Percentiles rank a stretch among this genome's conserved stretches.
These are phyloP conservation scores for Paecilomyces fulvus DNA, from an alignment of 2,329 filamentous ascomycete species.

Conservation along the genomic window DNA sequence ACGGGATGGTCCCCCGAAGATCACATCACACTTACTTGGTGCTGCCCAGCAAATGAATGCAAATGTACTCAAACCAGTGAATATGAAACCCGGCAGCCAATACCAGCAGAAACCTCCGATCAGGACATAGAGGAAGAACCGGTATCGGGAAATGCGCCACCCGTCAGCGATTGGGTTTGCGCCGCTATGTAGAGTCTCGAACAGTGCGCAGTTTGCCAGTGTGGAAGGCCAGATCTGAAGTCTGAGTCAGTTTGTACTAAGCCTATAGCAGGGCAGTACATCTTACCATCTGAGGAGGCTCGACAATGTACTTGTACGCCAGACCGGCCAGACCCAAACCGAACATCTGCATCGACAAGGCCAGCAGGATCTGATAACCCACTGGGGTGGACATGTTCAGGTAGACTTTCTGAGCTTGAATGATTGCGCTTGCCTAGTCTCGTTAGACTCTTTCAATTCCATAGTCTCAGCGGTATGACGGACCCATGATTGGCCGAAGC, in stretches of 20 bases:
- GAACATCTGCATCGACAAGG: conserved; percentile 29
- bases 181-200: conserved; percentile 26
- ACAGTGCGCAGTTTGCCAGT: conserved; percentile 25
- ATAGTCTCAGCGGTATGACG: neutral
- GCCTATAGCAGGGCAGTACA: neutral
- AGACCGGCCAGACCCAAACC: conserved; percentile 33
- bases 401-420: conserved; percentile 31
- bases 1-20: conserved; percentile 13
- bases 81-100: conserved; percentile 23
- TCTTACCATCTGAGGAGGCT: conserved; percentile 24
- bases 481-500: conserved; percentile 30
- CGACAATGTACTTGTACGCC: conserved; percentile 25
- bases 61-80: conserved; percentile 21
- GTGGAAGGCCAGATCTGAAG: conserved; percentile 26
- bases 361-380: conserved; percentile 29
- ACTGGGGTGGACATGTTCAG: conserved; percentile 29
- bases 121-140: conserved; percentile 13
- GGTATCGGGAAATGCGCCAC: conserved; percentile 20
- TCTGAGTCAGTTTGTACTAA: neutral
- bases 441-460: conserved; percentile 15
- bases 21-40: conserved; percentile 21
- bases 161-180: conserved; percentile 30
- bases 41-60: conserved; percentile 37
- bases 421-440: conserved; percentile 34
- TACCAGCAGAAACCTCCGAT: conserved; percentile 16